A percentile compares a stretch with the other conserved stretches of the same genome.
These are phyloP conservation scores for Lachnellula suecica DNA, from an alignment of 2,329 filamentous ascomycete genomes.

Conservation along the genomic window DNA sequence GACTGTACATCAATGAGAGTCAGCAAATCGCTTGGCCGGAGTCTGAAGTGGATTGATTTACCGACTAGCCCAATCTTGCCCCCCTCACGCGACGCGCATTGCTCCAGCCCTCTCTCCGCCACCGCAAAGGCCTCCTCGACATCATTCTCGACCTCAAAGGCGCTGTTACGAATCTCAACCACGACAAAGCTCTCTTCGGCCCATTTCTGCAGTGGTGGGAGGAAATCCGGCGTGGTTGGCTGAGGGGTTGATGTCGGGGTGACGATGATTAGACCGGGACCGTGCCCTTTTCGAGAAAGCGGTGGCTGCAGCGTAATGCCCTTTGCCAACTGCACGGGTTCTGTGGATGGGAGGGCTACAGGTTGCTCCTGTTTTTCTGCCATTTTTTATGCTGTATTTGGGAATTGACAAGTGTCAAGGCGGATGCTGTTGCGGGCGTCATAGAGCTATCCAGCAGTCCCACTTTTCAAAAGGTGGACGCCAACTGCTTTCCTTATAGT, in stretches of 20 bases:
- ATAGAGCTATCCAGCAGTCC: too few relatives aligned
- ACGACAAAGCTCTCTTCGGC: conserved; percentile 38
- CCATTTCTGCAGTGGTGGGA: conserved; percentile 35
- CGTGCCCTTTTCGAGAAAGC: background rate
- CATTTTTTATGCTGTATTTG: too few relatives aligned
- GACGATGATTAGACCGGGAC: background rate
- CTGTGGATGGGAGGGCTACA: too few relatives aligned
- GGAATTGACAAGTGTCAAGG: too few relatives aligned
- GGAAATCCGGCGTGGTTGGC: background rate
- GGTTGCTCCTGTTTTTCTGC: too few relatives aligned
- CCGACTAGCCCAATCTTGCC: background rate
- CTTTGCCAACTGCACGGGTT: too few relatives aligned
- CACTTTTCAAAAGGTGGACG: too few relatives aligned
- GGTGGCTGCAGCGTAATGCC: background rate
- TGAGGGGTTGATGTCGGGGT: background rate
- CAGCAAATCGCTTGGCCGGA: background rate
- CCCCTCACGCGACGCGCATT: conserved; percentile 1
- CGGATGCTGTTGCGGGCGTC: too few relatives aligned
- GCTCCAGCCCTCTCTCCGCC: conserved; percentile 9
- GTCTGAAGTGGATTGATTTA: background rate
- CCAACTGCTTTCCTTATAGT: too few relatives aligned
- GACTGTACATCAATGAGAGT: background rate
- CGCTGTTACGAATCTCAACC: conserved; percentile 18
- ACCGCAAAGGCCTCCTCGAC: conserved; percentile 4
- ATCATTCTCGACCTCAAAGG: background rate